Evolutionary conservation across 140 eudicot genomes (phyloP).

Genomic region (Stevia rebaudiana): DNA sequence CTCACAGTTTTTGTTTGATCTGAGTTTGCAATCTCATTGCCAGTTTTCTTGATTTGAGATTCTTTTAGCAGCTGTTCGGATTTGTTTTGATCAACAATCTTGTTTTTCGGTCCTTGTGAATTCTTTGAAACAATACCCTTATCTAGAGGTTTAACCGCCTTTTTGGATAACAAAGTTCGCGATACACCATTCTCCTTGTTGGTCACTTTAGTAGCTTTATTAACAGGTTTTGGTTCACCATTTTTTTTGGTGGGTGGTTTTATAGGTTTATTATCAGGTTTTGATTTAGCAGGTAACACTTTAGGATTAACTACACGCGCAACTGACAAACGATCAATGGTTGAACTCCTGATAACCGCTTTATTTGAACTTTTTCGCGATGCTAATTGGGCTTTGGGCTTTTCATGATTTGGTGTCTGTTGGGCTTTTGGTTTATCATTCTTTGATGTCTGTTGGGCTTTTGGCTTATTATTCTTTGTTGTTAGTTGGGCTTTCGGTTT

Average conservation of each 20-base stretch:
- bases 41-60: slow-evolving; percentile 42
- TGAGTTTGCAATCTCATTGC: slow-evolving; percentile 10
- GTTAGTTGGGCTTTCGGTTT: slow-evolving; percentile 25
- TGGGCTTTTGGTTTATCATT: slow-evolving; percentile 27
- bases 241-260: slow-evolving; percentile 19
- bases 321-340: slow-evolving; percentile 68
- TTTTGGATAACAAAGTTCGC: slow-evolving; percentile 21
- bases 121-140: slow-evolving; percentile 24
- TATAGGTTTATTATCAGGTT: slow-evolving; percentile 19
- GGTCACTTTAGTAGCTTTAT: slow-evolving; percentile 5
- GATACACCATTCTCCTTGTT: slow-evolving; percentile 10
- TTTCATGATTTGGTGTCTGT: slow-evolving; percentile 24
- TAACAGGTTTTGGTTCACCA: slow-evolving; percentile 7
- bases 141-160: slow-evolving; percentile 20
- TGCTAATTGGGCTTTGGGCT: slow-evolving; percentile 25
- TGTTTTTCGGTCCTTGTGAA: slow-evolving; percentile 15
- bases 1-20: slow-evolving; percentile 13
- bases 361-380: slow-evolving; percentile 33
- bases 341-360: slow-evolving; percentile 49
- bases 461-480: slow-evolving; percentile 27
- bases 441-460: slow-evolving; percentile 22
- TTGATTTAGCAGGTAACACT: slow-evolving; percentile 35
- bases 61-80: slow-evolving; percentile 33
- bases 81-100: slow-evolving; percentile 23
- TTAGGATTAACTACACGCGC: slow-evolving; percentile 47